These are phyloP conservation scores for Lentinula sp. DNA, from an alignment of 768 basidiomycete genomes.

Conservation along the genomic window DNA sequence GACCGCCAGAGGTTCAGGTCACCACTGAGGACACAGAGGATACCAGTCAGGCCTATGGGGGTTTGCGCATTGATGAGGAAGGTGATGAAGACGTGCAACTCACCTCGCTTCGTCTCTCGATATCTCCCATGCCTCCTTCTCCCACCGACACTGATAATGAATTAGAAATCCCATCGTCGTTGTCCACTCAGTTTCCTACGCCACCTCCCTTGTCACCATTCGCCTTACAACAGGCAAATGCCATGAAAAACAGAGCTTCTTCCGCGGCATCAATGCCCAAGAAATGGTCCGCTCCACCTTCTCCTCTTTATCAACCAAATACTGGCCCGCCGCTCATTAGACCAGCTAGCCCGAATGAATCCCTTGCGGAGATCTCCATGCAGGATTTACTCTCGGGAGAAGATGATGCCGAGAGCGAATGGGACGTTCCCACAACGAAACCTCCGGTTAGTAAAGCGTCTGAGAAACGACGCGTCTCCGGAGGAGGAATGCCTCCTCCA, in stretches of 20 bases:
- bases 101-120: background rate
- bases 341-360: background rate
- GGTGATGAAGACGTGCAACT: background rate
- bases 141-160: slow-evolving; percentile 1
- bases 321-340: background rate
- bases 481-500: background rate
- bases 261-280: background rate
- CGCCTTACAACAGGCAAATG: background rate
- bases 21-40: background rate
- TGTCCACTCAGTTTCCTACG: slow-evolving; percentile 1
- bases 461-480: background rate
- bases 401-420: slow-evolving; percentile 1
- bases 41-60: slow-evolving; percentile 4
- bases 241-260: background rate
- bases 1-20: background rate
- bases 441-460: background rate
- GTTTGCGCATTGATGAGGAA: slow-evolving; percentile 3
- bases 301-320: background rate
- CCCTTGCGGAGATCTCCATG: slow-evolving; percentile 4
- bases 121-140: slow-evolving; percentile 6
- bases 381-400: background rate
- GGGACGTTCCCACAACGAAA: slow-evolving; percentile 2
- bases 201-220: slow-evolving; percentile 2
- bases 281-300: background rate
- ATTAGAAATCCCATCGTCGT: background rate